phyloP scores from a whole-genome alignment of 306 rosid species.

The Trifolium pratense region DNA sequence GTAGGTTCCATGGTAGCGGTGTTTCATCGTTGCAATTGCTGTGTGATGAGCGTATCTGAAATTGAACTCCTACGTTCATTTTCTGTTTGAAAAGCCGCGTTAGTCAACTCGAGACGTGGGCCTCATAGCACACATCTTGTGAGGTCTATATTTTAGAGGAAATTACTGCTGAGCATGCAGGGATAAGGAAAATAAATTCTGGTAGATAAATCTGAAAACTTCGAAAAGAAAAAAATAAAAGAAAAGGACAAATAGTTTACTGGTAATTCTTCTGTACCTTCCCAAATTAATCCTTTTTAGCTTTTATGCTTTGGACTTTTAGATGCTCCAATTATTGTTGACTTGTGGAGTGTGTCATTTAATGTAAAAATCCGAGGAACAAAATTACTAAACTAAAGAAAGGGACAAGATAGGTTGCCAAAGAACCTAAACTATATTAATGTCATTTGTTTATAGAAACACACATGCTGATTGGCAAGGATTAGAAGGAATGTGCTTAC shows the following conservation, averaged over 20 bases:
- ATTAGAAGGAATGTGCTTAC: constrained; percentile 1
- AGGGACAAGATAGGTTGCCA: neutral
- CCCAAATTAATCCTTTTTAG: constrained; percentile 11
- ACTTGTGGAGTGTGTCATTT: constrained; percentile 15
- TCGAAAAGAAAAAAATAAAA: neutral
- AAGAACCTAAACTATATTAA: neutral
- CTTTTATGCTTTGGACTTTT: neutral
- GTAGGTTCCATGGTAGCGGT: constrained; percentile 46
- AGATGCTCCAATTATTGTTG: constrained; percentile 5
- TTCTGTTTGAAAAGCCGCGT: constrained; percentile 19
- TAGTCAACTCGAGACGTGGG: constrained; percentile 5
- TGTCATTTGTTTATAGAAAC: neutral
- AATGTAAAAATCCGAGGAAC: constrained; percentile 6
- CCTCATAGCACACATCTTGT: too few relatives aligned
- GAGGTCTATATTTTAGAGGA: neutral
- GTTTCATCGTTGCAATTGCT: constrained; percentile 60
- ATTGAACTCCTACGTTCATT: neutral
- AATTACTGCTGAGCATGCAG: constrained; percentile 4
- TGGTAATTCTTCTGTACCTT: constrained; percentile 3
- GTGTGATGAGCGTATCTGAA: constrained; percentile 58
- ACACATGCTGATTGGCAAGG: constrained; percentile 6
- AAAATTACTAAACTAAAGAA: neutral
- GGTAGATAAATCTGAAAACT: constrained; percentile 10
- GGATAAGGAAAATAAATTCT: neutral
- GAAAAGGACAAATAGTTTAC: neutral